Evolutionary conservation across 768 basidiomycete species (phyloP).

Genomic region (Flagelloscypha sp.): DNA sequence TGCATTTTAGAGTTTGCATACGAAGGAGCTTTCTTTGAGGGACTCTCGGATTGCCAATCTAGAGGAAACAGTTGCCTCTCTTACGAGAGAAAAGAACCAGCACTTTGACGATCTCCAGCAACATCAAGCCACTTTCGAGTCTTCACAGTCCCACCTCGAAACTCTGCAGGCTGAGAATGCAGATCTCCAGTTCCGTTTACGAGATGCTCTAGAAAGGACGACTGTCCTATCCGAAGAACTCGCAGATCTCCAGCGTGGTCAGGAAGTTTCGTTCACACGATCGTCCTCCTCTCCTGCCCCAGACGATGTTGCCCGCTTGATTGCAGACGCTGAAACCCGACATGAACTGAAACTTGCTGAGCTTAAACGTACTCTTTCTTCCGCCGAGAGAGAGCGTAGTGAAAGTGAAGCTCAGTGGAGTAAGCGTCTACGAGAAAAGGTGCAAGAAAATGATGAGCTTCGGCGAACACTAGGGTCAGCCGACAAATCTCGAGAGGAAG

Average conservation of each 20-base stretch:
- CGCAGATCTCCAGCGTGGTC: conserved; percentile 52
- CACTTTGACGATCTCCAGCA: conserved; percentile 84
- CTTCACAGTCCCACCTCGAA: conserved; percentile 67
- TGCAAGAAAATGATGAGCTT: conserved; percentile 68
- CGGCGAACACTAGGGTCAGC: conserved; percentile 49
- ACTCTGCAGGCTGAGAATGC: conserved; percentile 67
- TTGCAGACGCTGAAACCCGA: conserved; percentile 66
- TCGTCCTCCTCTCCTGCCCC: conserved; percentile 38
- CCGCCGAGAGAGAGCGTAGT: conserved; percentile 73
- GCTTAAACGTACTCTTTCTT: conserved; percentile 51
- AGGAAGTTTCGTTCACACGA: conserved; percentile 39
- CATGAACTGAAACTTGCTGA: conserved; percentile 73
- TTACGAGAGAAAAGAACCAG: conserved; percentile 65
- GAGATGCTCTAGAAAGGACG: conserved; percentile 69
- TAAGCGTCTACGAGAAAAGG: conserved; percentile 70
- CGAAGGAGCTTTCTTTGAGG: conserved; percentile 57
- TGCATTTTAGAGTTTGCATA: conserved; percentile 47
- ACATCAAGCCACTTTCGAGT: conserved; percentile 86
- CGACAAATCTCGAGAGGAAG: conserved; percentile 51
- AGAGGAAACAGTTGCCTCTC: conserved; percentile 59
- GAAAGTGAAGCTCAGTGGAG: conserved; percentile 90
- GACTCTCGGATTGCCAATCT: conserved; percentile 58
- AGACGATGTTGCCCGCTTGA: conserved; percentile 63
- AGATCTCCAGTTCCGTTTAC: conserved; percentile 81
- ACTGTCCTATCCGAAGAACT: conserved; percentile 67